These are phyloP conservation scores for Paratinospora sagittata DNA, from an alignment of 164 flowering plant genomes.

Conservation along the genomic window DNA sequence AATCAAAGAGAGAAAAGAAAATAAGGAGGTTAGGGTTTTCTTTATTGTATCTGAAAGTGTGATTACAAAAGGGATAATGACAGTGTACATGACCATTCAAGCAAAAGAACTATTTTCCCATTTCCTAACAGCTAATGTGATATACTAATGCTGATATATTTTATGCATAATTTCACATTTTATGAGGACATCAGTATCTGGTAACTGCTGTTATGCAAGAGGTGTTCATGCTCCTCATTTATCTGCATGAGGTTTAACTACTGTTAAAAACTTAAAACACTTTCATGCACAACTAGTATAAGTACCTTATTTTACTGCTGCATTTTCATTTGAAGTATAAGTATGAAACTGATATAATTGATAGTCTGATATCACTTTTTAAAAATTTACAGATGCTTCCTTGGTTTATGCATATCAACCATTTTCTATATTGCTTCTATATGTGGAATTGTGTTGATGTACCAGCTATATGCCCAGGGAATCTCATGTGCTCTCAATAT, in stretches of 20 bases:
- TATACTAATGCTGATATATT: too few relatives aligned
- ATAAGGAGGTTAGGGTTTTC: too few relatives aligned
- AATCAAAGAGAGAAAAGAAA: too few relatives aligned
- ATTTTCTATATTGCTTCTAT: constrained; percentile 60
- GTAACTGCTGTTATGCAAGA: not conserved
- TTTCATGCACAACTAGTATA: not conserved
- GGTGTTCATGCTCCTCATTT: not conserved
- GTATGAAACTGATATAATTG: not conserved
- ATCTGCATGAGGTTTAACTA: not conserved
- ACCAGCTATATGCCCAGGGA: constrained; percentile 38
- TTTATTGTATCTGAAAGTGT: too few relatives aligned
- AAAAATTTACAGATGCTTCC: constrained; percentile 38
- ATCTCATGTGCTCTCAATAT: constrained; percentile 61
- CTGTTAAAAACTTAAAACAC: not conserved
- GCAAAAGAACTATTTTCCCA: too few relatives aligned
- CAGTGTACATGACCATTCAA: too few relatives aligned
- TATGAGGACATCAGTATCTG: not conserved
- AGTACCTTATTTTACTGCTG: not conserved
- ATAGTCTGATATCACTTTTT: not conserved
- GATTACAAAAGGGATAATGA: too few relatives aligned
- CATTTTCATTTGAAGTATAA: not conserved
- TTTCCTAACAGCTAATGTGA: too few relatives aligned
- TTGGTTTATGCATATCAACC: constrained; percentile 70
- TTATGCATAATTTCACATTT: not conserved
- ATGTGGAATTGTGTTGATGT: constrained; percentile 64